Evolutionary conservation across 345 rosid species (phyloP), one percentile per base, ranked within the genome.

Genomic region (Xanthoceras sorbifolium): DNA sequence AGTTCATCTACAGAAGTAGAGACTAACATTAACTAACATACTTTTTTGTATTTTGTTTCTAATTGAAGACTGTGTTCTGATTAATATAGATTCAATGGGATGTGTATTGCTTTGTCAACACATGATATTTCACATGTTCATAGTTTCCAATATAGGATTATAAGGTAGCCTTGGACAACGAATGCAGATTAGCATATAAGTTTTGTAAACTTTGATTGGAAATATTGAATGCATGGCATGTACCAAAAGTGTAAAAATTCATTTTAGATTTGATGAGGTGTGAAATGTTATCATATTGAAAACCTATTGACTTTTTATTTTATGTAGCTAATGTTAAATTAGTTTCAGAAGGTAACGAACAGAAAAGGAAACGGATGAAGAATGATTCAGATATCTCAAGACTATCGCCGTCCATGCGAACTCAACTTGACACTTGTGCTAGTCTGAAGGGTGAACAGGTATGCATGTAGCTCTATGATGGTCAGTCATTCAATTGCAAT

Each of bases 361-460:
- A 82, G 89, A 93, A 86, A 85, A 85, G 87, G 81, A 93, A 91
- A 81, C 82, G 89, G 71, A 82, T 93, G 88, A 94, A 93, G 83
- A 65, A 78, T 71, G 98, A 93, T 74, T 83, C 97, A 9, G 97
- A 94, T 75, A 83, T 87, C 62, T 71, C 89, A 67, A 86, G 90
- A 82, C 89, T 90, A 67, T 80, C 92, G 82, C 81, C 94, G 75
- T 79, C 89, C 55, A 64, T 86, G 87, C 83, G 94, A 86, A 88
- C 75, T 86, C 97, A 91, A 76, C 85, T 93, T 42, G 97, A 94
- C 80, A 82, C 84, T 46, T 93, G 73, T 77, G 90, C 92, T 63
- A 87, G 80, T 83, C 84, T 95, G 79, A 95, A 90, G 82, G 96
- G 94, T 63, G 96, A 95, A 86, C 98, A 95, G 97, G 99, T 92